These are phyloP conservation scores for Kodamaea alishanica DNA, from an alignment of 1,139 yeast genomes.

Conservation along the genomic window DNA sequence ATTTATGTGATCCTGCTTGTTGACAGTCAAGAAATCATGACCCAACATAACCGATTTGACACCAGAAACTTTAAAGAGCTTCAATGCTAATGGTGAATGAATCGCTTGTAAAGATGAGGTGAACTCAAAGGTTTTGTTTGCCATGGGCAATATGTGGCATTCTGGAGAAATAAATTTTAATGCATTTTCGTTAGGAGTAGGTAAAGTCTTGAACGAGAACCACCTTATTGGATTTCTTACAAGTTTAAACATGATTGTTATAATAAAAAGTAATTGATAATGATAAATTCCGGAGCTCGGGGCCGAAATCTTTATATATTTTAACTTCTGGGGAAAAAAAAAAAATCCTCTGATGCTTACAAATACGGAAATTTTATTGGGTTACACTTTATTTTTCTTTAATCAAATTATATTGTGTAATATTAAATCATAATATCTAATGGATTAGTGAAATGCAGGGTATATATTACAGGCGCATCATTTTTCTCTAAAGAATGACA, in stretches of 20 bases:
- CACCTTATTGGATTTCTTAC: slow-evolving; percentile 16
- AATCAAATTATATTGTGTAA: background rate
- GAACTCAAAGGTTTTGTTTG: slow-evolving; percentile 58
- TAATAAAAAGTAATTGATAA: background rate
- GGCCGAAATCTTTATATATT: no score
- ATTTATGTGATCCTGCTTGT: slow-evolving; percentile 44
- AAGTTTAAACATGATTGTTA: slow-evolving; percentile 1
- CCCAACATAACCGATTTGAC: slow-evolving; percentile 89
- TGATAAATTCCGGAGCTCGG: no score
- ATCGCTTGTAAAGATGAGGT: slow-evolving; percentile 67
- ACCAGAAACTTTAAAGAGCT: slow-evolving; percentile 79
- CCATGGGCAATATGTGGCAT: slow-evolving; percentile 58
- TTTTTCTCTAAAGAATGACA: no score
- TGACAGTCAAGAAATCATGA: slow-evolving; percentile 43
- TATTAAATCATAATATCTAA: background rate
- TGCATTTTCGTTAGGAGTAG: slow-evolving; percentile 93
- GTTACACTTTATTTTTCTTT: background rate
- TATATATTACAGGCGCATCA: no score
- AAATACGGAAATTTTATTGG: slow-evolving; percentile 3
- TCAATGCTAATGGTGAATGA: slow-evolving; percentile 78
- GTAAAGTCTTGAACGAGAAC: slow-evolving; percentile 38
- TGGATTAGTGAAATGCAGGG: background rate
- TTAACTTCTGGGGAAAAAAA: background rate
- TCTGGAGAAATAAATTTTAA: slow-evolving; percentile 65
- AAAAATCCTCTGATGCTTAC: slow-evolving; percentile 1